Percentiles rank a stretch among this genome's conserved stretches.
phyloP scores from a whole-genome alignment of 1,139 yeast species.

The Magnusiomyces clavatus region DNA sequence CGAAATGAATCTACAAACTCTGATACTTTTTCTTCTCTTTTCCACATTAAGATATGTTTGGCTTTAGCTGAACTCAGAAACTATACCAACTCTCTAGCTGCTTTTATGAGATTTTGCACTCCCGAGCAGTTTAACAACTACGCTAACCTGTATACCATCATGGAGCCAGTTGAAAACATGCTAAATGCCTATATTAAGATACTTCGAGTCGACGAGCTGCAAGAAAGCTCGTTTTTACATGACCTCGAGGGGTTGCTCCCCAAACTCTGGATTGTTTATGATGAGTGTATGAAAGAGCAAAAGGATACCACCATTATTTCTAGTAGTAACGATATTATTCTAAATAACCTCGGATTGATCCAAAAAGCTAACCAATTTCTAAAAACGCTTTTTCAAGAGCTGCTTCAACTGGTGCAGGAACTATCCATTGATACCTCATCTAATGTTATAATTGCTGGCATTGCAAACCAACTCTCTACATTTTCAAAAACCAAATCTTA shows the following conservation, averaged over 20 bases:
- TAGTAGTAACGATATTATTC: neutral
- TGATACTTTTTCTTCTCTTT: conserved; percentile 8
- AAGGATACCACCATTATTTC: conserved; percentile 8
- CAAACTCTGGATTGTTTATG: conserved; percentile 10
- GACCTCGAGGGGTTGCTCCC: conserved; percentile 12
- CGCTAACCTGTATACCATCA: conserved; percentile 13
- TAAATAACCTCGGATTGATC: conserved; percentile 12
- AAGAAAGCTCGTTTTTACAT: conserved; percentile 7
- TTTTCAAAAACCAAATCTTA: conserved; percentile 10
- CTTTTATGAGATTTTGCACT: conserved; percentile 13
- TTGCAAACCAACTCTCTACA: conserved; percentile 2
- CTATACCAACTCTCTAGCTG: conserved; percentile 13
- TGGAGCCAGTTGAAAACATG: conserved; percentile 13
- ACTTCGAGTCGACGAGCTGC: conserved; percentile 13
- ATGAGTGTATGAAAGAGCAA: conserved; percentile 7
- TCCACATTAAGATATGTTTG: conserved; percentile 15
- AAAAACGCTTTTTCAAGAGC: conserved; percentile 5
- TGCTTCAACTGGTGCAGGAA: neutral
- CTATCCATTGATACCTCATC: neutral
- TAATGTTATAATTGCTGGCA: conserved; percentile 3
- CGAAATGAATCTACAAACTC: conserved; percentile 9
- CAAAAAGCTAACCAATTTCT: conserved; percentile 9
- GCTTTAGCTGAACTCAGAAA: conserved; percentile 17
- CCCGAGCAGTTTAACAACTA: conserved; percentile 16
- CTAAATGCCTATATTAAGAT: conserved; percentile 15